phyloP scores from a whole-genome alignment of 345 rosid species.

The Conringia planisiliqua region DNA sequence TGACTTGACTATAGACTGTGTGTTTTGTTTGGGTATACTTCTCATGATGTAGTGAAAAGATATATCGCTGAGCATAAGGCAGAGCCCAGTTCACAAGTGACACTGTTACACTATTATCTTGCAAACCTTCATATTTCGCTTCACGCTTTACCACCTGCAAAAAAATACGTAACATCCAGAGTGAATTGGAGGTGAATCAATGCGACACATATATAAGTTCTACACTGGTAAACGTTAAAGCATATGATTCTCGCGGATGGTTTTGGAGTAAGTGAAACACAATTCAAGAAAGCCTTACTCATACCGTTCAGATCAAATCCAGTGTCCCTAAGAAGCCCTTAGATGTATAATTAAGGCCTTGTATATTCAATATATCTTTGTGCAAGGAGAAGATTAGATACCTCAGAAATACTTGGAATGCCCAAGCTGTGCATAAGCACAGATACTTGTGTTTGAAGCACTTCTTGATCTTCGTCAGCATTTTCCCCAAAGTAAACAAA shows the following conservation, averaged over 20 bases:
- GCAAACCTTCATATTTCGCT: constrained; percentile 54
- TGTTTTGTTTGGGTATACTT: constrained; percentile 52
- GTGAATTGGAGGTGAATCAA: background rate
- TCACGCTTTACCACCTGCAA: constrained; percentile 74
- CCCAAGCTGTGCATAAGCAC: constrained; percentile 63
- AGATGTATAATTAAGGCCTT: background rate
- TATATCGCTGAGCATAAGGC: constrained; percentile 93
- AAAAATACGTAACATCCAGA: background rate
- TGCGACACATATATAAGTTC: background rate
- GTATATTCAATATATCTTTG: constrained; percentile 2
- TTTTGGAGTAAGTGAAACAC: background rate
- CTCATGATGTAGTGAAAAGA: constrained; percentile 51
- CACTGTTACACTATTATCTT: constrained; percentile 47
- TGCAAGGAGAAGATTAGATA: constrained; percentile 29
- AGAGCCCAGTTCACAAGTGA: constrained; percentile 81
- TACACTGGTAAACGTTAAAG: constrained; percentile 12
- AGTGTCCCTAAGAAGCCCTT: background rate
- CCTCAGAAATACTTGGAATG: constrained; percentile 80
- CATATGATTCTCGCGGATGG: background rate
- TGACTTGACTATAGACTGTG: constrained; percentile 42
- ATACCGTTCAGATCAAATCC: background rate
- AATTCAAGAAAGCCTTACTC: constrained; percentile 12
- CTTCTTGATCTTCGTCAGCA: constrained; percentile 44
- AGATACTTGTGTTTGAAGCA: constrained; percentile 50
- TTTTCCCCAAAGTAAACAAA: constrained; percentile 64